These are phyloP conservation scores for Cadophora sp. DNA, from an alignment of 2,329 filamentous ascomycete genomes.

Conservation along the genomic window DNA sequence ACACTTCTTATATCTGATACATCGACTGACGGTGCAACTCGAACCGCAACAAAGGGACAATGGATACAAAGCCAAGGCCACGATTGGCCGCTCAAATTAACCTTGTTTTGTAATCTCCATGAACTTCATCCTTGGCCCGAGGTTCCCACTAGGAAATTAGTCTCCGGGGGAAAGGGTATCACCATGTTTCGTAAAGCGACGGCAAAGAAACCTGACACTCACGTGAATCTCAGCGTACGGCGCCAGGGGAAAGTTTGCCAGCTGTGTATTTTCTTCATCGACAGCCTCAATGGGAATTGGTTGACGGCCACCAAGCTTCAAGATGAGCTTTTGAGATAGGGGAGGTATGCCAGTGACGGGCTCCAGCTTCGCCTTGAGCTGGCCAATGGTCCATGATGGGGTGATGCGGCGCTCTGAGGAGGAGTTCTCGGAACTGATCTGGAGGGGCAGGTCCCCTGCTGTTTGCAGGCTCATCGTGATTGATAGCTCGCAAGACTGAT, in stretches of 20 bases:
- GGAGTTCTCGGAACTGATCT: constrained; percentile 77
- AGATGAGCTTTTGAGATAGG: constrained; percentile 73
- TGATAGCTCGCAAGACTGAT: constrained; percentile 20
- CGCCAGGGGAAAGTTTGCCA: constrained; percentile 70
- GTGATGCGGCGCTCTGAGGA: constrained; percentile 90
- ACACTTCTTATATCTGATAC: constrained; percentile 17
- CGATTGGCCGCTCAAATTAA: constrained; percentile 14
- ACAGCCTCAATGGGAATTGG: constrained; percentile 70
- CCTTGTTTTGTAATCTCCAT: constrained; percentile 9
- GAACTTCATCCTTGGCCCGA: constrained; percentile 22
- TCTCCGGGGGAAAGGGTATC: constrained; percentile 15
- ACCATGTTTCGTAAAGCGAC: constrained; percentile 29
- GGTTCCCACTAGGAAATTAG: constrained; percentile 11
- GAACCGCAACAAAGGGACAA: constrained; percentile 19
- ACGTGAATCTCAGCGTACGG: constrained; percentile 83
- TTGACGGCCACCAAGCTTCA: constrained; percentile 69
- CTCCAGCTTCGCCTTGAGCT: constrained; percentile 87
- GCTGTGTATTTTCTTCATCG: constrained; percentile 73
- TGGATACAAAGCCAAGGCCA: not conserved
- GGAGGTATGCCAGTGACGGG: constrained; percentile 92
- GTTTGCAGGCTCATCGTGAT: constrained; percentile 45
- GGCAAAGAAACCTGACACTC: constrained; percentile 52
- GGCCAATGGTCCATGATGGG: constrained; percentile 86
- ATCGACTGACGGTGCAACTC: constrained; percentile 22
- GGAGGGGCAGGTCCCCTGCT: constrained; percentile 77